These are phyloP conservation scores for Geotrichum fermentans DNA, from an alignment of 1,139 yeast species.

Conservation along the genomic window DNA sequence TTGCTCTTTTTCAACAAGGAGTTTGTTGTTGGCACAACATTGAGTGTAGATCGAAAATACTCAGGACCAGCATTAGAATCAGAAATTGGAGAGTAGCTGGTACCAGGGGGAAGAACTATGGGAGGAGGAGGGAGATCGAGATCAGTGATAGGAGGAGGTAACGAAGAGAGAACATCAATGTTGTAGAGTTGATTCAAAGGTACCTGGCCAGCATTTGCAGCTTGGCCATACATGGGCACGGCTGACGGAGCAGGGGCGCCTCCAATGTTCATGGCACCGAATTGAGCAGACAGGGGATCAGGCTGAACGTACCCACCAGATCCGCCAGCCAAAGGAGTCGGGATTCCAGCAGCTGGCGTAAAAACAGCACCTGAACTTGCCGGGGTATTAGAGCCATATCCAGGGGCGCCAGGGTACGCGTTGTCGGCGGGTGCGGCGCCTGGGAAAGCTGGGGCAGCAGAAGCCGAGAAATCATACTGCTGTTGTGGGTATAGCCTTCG, in stretches of 20 bases:
- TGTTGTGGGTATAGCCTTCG: constrained; percentile 20
- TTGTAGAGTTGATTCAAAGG: constrained; percentile 18
- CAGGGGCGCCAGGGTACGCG: constrained; percentile 12
- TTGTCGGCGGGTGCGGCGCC: constrained; percentile 9
- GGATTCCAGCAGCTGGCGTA: constrained; percentile 18
- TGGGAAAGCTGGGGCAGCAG: constrained; percentile 12
- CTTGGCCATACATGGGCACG: constrained; percentile 14
- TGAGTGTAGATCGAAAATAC: constrained; percentile 79
- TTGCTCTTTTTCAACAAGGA: constrained; percentile 79
- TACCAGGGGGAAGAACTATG: constrained; percentile 62
- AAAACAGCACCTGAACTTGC: constrained; percentile 13
- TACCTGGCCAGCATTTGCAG: neutral
- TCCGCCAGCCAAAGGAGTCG: constrained; percentile 1
- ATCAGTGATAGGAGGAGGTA: constrained; percentile 80
- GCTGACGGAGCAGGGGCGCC: constrained; percentile 20
- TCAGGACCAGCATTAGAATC: constrained; percentile 70
- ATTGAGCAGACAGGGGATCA: constrained; percentile 27
- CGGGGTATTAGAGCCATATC: constrained; percentile 2
- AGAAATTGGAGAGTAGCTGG: constrained; percentile 55
- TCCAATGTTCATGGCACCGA: constrained; percentile 28
- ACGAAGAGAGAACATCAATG: constrained; percentile 70
- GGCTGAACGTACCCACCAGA: constrained; percentile 5
- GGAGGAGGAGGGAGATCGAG: constrained; percentile 94
- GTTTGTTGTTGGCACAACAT: constrained; percentile 72
- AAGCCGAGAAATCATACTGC: constrained; percentile 19